Base-by-base conservation (phyloP, 2,329 filamentous ascomycete genomes). In the Colletotrichum ledebouriae region DNA sequence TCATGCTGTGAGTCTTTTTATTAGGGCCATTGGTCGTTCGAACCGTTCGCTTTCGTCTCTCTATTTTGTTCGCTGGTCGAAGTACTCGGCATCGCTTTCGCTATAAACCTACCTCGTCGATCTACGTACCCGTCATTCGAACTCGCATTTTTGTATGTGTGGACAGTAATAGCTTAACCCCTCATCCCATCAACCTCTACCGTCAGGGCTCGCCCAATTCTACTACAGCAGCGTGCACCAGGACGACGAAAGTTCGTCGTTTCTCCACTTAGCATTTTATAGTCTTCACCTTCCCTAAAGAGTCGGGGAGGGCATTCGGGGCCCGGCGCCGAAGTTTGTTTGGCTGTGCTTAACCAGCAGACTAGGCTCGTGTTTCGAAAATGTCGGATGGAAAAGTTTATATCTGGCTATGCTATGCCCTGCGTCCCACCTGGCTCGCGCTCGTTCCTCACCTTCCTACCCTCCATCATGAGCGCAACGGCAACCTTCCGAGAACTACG, bases 1-100 rank as follows among this genome's bases (percentile, higher is more conserved):
- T 73, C 15, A 72, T 73, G 69, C 79, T 90, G 89, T 90, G 82
- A 87, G 88, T 89, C 75, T 65, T 73, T 89, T 75, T 66, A 73
- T 74, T 66, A 59, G 71, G 72, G 58, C 61, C 70, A 72, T 71
- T 70, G 63, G 33, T 57, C 72, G 69, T 69, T 73, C 69, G 41
- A 57, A 59, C 6, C 15, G n/a, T 47, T 68, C 65, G 65, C 55
- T 55, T 73, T 73, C 65, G 62, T 67, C 72, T 64, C 65, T 61
- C 33, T 71, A 62, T 67, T 39, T 9, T 20, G 15, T 70, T 63
- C 62, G 69, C 66, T 63, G 69, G 67, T 57, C 62, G 69, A 71
- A 67, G 25, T 42, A 39, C 42, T 61, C 22, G 25, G 20, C 60
- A 15, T 65, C 60, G 55, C 61, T 61, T 56, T 67, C 56, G 67